These are phyloP conservation scores for Rhinocladiella mackenziei DNA, from an alignment of 2,329 filamentous ascomycete species.

Conservation along the genomic window DNA sequence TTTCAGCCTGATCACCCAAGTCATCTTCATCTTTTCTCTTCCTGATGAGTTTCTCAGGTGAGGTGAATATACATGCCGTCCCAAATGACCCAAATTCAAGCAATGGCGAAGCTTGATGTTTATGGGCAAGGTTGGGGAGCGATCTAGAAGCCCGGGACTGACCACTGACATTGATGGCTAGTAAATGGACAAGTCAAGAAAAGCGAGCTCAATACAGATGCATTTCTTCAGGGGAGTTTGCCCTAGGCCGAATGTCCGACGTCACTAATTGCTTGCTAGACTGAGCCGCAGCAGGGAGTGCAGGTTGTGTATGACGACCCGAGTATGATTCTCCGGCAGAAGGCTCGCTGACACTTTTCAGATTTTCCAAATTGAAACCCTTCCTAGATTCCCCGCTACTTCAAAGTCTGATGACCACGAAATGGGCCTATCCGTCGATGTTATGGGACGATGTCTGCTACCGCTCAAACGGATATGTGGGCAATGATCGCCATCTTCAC, in stretches of 20 bases:
- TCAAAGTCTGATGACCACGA: slow-evolving; percentile 6
- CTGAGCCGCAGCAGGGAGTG: slow-evolving; percentile 5
- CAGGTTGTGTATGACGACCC: slow-evolving; percentile 13
- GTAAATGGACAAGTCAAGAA: slow-evolving; percentile 7
- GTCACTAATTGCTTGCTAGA: slow-evolving; percentile 1
- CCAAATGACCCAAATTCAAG: background rate
- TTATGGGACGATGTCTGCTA: slow-evolving; percentile 16
- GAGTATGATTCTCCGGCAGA: background rate
- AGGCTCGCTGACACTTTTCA: background rate
- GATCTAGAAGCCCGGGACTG: background rate
- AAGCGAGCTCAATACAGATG: background rate
- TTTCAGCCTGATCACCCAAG: background rate
- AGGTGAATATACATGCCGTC: too few relatives aligned
- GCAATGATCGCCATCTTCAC: slow-evolving; percentile 3
- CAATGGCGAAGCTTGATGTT: slow-evolving; percentile 2
- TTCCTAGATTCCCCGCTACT: background rate
- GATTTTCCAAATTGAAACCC: slow-evolving; percentile 11
- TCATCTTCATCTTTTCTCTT: too few relatives aligned
- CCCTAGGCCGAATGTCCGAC: background rate
- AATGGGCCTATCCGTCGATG: slow-evolving; percentile 15
- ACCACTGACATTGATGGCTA: background rate
- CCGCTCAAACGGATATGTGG: slow-evolving; percentile 17
- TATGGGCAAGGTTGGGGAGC: slow-evolving; percentile 7
- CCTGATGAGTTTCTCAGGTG: too few relatives aligned
- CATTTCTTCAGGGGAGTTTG: slow-evolving; percentile 6